Evolutionary conservation across 1,284 basidiomycete genomes (phyloP), one percentile per base, ranked within the genome.

Genomic region (Pseudozyma sp.): DNA sequence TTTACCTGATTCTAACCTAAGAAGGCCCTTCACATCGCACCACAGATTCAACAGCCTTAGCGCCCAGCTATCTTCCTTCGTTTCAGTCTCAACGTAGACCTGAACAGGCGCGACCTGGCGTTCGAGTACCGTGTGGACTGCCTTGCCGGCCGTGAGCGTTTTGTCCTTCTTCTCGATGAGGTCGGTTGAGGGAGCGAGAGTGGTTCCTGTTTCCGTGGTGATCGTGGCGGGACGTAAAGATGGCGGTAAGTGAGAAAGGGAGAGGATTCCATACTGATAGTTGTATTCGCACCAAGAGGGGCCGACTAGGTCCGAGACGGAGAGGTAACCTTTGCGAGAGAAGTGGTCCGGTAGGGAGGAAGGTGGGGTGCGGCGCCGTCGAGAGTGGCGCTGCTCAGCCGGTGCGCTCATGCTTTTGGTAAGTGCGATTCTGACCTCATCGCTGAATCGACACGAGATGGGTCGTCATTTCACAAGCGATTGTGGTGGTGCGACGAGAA

Each of bases 111-210:
- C 88, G 11, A 95, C 87, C 80, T 94, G 91, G 19, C 88, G 87
- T 82, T 97, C 93, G 16, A 97, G 87, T 47, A 89, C 87, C 75
- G 92, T 91, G 85, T 97, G 94, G 0, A 95, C 92, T 90, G 76
- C 38, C 44, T 70, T 43, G 40, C 52, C 65, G 9, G 42, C 59
- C 3, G 63, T 52, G 7, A 82, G 48, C 0, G 70, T 70, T 18
- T 62, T 40, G n/a, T 83, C 77, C 19, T 71, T 71, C 16, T 61
- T 34, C 34, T 60, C 52, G 18, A 79, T 67, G 8, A 66, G 39
- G 1, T 51, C 38, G 2, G 60, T 45, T 12, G 75, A 53, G 5
- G 81, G 71, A 12, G 52, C 35, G 31, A 84, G 55, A 0, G 63
- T 64, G 0, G 54, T 42, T 1, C 82, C 82, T 2, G 58, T 18